Base-by-base conservation (phyloP, 2,329 filamentous ascomycete species). In the Coniochaeta sp. region DNA sequence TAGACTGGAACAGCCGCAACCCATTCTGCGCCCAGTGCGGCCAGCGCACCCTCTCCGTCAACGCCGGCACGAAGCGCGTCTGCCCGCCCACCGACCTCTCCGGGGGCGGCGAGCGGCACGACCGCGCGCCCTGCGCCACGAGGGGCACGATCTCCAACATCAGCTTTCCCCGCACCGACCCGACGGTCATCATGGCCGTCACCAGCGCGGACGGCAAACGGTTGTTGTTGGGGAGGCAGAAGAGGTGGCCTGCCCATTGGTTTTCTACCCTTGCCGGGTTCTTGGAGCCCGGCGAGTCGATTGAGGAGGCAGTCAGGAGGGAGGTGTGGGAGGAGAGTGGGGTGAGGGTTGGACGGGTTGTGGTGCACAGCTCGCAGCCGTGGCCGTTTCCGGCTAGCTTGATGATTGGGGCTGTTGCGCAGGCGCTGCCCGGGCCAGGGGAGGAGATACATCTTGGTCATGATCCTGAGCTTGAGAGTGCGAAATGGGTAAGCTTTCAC, bases 1-100 rank as follows among this genome's bases (percentile, higher is more conserved):
- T 95, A 31, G 94, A 97, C 72, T 99, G 94, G 94, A 97, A 99
- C 71, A 78, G 78, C 24, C 87, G 92, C 49, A 96, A 95, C 70
- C 87, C 86, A 27, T 99, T 90, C 76, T 99, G 94, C 68, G 91
- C 85, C 28, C 86, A 86, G 52, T 99, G 94, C 69, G 92, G 94
- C 30, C 81, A 88, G 62, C 83, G 80, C 22, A 97, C 91, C 0
- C 73, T 96, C 54, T 87, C 86, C 16, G 76, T 89, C 24, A 86
- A 91, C 61, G 87, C 83, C 4, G 89, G 89, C 48, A 90, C 87
- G 65, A 95, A 95, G 71, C 82, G 89, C 45, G 78, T 83, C 7
- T 95, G 89, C 63, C 88, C 89, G 7, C 80, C 87, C 0, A 82
- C 79, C 1, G 89, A 94, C 65, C 69, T 77, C 40, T 14, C 13